Evolutionary conservation across 208 protist species (phyloP).

Genomic region (Leishmania mexicana): DNA sequence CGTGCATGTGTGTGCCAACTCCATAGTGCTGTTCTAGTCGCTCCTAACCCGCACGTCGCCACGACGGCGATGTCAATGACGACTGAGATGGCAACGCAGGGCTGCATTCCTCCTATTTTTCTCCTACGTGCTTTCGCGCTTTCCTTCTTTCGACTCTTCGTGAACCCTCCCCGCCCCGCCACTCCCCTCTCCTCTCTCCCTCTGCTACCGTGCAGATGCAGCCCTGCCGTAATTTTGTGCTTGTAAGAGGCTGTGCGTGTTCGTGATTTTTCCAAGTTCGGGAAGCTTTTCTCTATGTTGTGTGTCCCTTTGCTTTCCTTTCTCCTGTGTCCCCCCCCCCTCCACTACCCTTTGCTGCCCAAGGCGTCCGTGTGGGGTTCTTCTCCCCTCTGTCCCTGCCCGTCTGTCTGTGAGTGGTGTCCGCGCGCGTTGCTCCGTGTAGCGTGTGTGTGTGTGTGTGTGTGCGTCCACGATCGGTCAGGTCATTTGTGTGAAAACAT

Average conservation of each 20-base stretch:
- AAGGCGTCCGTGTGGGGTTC: too few relatives aligned
- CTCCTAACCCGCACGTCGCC: not conserved
- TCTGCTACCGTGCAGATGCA: not conserved
- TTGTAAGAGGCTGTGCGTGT: not conserved
- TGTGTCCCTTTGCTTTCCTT: too few relatives aligned
- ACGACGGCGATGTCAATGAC: not conserved
- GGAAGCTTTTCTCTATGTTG: too few relatives aligned
- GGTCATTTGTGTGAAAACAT: too few relatives aligned
- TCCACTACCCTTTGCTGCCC: too few relatives aligned
- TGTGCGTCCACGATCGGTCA: too few relatives aligned
- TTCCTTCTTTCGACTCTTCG: not conserved
- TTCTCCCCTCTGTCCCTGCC: too few relatives aligned
- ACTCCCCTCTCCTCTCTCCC: not conserved
- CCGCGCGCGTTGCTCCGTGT: too few relatives aligned
- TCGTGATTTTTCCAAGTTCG: not conserved
- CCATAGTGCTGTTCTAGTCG: not conserved
- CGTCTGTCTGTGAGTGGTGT: too few relatives aligned
- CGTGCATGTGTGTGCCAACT: not conserved
- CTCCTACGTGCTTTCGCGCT: not conserved
- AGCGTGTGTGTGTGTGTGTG: too few relatives aligned
- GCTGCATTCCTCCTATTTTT: not conserved
- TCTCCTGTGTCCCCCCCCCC: too few relatives aligned
- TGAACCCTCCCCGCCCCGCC: not conserved
- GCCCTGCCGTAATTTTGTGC: not conserved
- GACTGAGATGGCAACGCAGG: not conserved